Evolutionary conservation across 2,329 filamentous ascomycete genomes (phyloP).

Genomic region (Fusarium tupiense): DNA sequence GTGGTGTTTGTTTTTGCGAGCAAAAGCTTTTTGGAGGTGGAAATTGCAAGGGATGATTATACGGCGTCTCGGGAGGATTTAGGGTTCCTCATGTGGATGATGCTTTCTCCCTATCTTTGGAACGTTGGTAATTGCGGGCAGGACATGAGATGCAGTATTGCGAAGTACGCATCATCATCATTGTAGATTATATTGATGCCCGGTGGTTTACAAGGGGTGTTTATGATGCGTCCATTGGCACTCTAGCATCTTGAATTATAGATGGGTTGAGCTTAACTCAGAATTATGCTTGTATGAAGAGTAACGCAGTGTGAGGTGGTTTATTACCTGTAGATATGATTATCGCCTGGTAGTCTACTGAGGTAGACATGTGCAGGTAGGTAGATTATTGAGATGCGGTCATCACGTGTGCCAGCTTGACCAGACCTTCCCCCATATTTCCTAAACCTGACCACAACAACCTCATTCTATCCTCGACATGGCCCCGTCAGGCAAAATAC

Average conservation of each 20-base stretch:
- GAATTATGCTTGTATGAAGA: not conserved
- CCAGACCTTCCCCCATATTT: not conserved
- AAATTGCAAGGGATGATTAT: slow-evolving; percentile 38
- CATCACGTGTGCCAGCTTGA: slow-evolving; percentile 27
- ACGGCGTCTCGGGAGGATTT: slow-evolving; percentile 43
- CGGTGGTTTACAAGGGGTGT: slow-evolving; percentile 7
- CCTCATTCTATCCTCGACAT: slow-evolving; percentile 7
- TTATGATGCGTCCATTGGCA: slow-evolving; percentile 5
- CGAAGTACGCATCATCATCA: slow-evolving; percentile 23
- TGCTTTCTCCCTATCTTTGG: slow-evolving; percentile 16
- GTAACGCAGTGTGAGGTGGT: not conserved
- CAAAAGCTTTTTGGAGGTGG: slow-evolving; percentile 42
- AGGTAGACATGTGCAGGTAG: not conserved
- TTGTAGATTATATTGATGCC: slow-evolving; percentile 37
- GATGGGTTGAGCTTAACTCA: not conserved
- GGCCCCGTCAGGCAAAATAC: not conserved
- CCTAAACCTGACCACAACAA: not conserved
- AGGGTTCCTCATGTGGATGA: slow-evolving; percentile 39
- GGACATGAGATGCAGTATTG: slow-evolving; percentile 27
- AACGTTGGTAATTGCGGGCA: slow-evolving; percentile 37
- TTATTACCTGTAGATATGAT: not conserved
- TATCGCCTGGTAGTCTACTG: not conserved
- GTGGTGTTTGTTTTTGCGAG: slow-evolving; percentile 40
- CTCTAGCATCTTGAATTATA: slow-evolving; percentile 2
- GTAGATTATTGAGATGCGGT: not conserved